These are phyloP conservation scores for Rubia yunnanensis DNA, from an alignment of 257 asterid genomes.

Conservation along the genomic window DNA sequence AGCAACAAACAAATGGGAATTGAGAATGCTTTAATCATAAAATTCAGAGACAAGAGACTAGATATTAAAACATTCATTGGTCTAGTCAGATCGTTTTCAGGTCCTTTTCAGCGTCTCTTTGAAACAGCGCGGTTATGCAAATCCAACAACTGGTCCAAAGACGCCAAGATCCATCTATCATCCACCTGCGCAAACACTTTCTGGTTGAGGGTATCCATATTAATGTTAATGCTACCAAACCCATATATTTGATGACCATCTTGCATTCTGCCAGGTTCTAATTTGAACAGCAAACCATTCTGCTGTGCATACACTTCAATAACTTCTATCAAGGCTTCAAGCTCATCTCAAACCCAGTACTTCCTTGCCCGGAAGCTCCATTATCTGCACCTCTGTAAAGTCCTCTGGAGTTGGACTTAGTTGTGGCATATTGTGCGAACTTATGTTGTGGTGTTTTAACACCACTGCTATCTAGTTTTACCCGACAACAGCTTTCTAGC, in stretches of 20 bases:
- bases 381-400: slow-evolving; percentile 11
- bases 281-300: slow-evolving; percentile 33
- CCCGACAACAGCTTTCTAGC: no score
- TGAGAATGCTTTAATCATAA: not conserved
- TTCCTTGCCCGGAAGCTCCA: slow-evolving; percentile 19
- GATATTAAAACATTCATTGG: not conserved
- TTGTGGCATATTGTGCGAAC: no score
- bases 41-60: not conserved
- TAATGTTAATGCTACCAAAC: slow-evolving; percentile 17
- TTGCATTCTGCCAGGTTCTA: slow-evolving; percentile 71
- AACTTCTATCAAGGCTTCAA: slow-evolving; percentile 39
- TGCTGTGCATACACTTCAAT: slow-evolving; percentile 37
- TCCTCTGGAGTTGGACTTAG: no score
- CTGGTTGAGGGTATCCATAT: slow-evolving; percentile 58
- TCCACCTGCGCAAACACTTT: slow-evolving; percentile 68
- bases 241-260: slow-evolving; percentile 86
- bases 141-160: slow-evolving; percentile 77
- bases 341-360: slow-evolving; percentile 24
- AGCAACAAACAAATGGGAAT: not conserved
- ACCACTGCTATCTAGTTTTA: slow-evolving; percentile 20
- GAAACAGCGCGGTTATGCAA: slow-evolving; percentile 45
- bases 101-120: slow-evolving; percentile 31
- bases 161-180: slow-evolving; percentile 62
- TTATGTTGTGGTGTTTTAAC: no score
- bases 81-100: not conserved